Base-by-base conservation (phyloP, 1,139 yeast genomes). In the Meyerozyma elateridarum region DNA sequence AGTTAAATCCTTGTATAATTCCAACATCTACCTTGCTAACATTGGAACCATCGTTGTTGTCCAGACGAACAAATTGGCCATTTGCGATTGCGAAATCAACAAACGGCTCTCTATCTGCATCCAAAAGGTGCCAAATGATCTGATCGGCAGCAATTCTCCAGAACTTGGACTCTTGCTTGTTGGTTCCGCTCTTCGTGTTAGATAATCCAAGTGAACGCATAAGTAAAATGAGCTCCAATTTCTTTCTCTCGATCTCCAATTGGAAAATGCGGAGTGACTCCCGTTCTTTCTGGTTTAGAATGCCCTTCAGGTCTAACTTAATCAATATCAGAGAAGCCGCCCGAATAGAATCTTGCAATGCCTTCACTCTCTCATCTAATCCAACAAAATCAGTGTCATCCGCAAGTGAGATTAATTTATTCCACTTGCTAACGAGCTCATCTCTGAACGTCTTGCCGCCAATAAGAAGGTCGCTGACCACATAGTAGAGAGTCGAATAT, bases 1-100 rank as follows among this genome's bases (percentile, higher is more conserved):
- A 58, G 46, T 85, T 85, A 46, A 80, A 71, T 0, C 87, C 89
- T 48, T 82, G 87, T 40, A 88, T 59, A 49, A 89, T 71, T 11
- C 66, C 62, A 4, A 87, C 59, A 18, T 69, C 67, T 41, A 85
- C 77, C 22, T 68, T 57, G 41, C 85, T 82, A 26, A 76, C 70
- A 16, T 85, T 81, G 2, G 75, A 61, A 1, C 77, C 78, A 42
- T 63, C 73, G 14, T 64, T 55, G 3, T 68, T 54, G 42, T 80
- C 87, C 1, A 76, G 59, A 25, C 82, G 65, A 31, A 73, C 74
- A 54, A 78, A 87, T 22, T 64, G 63, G 3, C 85, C 73, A 25
- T 72, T 69, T 1, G 83, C 80, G 20, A 89, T 51, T 0, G 83
- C 81, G 39, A 88, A 65, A 52, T 84, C 94, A 37, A 85, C 55